Conservation (phyloP, 257 asterid species). For the Eustoma russellianum region DNA sequence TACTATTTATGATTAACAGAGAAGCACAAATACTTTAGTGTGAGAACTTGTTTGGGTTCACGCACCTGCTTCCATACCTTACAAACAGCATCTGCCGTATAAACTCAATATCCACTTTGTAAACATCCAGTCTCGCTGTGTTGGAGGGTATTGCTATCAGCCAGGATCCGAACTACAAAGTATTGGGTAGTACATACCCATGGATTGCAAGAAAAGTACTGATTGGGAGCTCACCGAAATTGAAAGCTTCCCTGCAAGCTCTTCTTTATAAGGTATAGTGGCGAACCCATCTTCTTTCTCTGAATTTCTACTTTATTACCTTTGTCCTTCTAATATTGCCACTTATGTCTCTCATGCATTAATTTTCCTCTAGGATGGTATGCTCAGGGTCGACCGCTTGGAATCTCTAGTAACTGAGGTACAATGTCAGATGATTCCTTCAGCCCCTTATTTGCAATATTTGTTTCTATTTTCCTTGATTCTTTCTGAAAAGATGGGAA, state of each 20-base stretch:
- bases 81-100: background rate
- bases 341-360: slow-evolving; percentile 22
- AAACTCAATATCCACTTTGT: background rate
- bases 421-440: slow-evolving; percentile 9
- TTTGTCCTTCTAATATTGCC: background rate
- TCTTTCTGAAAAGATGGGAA: too few relatives aligned
- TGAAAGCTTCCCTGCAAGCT: slow-evolving; percentile 62
- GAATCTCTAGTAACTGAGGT: slow-evolving; percentile 94
- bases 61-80: background rate
- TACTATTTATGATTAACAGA: too few relatives aligned
- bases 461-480: too few relatives aligned
- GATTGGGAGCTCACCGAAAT: slow-evolving; percentile 75
- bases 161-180: slow-evolving; percentile 75
- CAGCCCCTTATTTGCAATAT: too few relatives aligned
- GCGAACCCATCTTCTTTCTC: background rate
- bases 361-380: slow-evolving; percentile 56
- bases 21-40: too few relatives aligned
- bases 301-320: background rate
- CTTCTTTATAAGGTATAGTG: slow-evolving; percentile 74
- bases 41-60: background rate
- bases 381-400: slow-evolving; percentile 88
- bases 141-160: slow-evolving; percentile 89
- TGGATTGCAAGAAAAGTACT: slow-evolving; percentile 97
- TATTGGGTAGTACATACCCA: slow-evolving; percentile 94
- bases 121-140: slow-evolving; percentile 74